Base-by-base conservation (phyloP, 164 flowering plant genomes). In the Saururus chinensis region DNA sequence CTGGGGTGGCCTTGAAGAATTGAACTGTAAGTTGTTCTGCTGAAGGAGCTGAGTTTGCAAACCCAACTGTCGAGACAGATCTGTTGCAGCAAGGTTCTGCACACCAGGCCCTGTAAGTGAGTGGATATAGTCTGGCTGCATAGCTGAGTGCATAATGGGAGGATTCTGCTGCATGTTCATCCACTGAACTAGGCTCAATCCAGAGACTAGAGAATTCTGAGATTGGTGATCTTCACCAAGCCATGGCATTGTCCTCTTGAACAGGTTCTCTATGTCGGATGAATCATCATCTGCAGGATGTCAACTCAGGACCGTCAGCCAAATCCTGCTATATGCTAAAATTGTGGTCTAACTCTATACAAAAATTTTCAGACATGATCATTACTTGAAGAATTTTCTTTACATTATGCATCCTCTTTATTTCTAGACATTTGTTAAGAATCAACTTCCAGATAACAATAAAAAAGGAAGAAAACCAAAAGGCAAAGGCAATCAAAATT, bases 111-210 rank as follows among this genome's bases (percentile, higher is more conserved):
- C 77, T 9, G 85, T 45, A 22, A 83, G 66, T 19, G 88, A 68
- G 19, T 74, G 79, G 73, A 77, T 54, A 60, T 78, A 88, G 66
- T 82, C 87, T n/a, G 86, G 74, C 67, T 84, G 96, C 57, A 85
- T 70, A 41, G 62, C 42, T 40, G 91, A 60, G 71, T 81, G 82
- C 12, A 71, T 63, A 19, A 82, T 56, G 16, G 87, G 64, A 57
- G 89, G 71, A 66, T 78, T 86, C 61, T 85, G 95, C 71, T 88
- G 96, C 97, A 93, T 85, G 80, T 73, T 93, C 97, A 93, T 93
- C 98, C 95, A 90, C 57, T 93, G 97, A 12, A 76, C 84, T 70
- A 93, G 69, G 75, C 92, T 90, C 37, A 90, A 66, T 53, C 98
- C 96, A 56, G 85, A 82, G 41, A 84, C 59, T 41, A 72, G 60